Conservation (phyloP, 2,329 filamentous ascomycete species). For the Macrophomina pseudophaseolina region DNA sequence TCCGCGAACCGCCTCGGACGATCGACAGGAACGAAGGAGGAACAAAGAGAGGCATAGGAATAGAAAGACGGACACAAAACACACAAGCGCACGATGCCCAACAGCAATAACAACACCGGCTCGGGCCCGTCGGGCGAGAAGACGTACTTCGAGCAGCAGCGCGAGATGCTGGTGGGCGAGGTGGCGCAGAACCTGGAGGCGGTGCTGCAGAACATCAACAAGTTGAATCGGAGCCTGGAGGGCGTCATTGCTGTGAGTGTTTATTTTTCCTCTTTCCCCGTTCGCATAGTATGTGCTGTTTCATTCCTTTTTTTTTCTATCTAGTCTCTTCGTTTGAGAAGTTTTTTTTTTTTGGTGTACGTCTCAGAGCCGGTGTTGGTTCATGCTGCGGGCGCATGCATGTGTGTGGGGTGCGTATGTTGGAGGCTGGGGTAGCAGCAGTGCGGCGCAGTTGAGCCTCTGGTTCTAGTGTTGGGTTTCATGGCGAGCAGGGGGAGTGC, state of each 20-base stretch:
- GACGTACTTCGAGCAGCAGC: conserved; percentile 76
- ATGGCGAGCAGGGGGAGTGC: not conserved
- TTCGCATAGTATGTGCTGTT: no score
- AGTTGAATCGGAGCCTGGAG: conserved; percentile 88
- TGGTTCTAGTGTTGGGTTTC: no score
- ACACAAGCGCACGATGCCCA: not conserved
- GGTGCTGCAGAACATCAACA: conserved; percentile 94
- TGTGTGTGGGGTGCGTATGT: no score
- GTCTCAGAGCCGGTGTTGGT: no score
- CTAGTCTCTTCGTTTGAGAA: no score
- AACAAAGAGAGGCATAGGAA: not conserved
- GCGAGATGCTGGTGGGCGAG: conserved; percentile 72
- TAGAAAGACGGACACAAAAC: not conserved
- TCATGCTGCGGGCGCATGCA: no score
- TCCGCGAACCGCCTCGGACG: no score
- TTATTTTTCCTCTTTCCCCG: not conserved
- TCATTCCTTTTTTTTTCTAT: not conserved
- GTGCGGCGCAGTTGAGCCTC: no score
- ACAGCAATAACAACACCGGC: conserved; percentile 2
- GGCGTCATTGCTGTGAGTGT: conserved; percentile 79
- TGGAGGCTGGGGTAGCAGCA: no score
- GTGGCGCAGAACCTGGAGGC: conserved; percentile 78
- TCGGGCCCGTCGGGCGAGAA: conserved; percentile 30
- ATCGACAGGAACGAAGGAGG: no score
- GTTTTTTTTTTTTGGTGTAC: no score